Conservation (phyloP, 768 basidiomycete genomes). For the Xerocomellus chrysenteron region DNA sequence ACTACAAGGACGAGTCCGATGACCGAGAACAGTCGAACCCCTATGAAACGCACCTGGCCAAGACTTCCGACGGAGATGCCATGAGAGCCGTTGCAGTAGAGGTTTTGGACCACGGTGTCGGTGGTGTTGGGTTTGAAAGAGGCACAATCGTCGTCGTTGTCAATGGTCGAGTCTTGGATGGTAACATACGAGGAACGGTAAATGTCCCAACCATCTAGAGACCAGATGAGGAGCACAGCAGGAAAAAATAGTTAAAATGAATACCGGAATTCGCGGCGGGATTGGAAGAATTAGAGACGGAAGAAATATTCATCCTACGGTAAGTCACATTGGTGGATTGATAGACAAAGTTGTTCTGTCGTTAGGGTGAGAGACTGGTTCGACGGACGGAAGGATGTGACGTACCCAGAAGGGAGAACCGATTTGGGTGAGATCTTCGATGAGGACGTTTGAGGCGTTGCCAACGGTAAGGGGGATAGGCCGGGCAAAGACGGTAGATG, state of each 20-base stretch:
- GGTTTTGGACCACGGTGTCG: constrained; percentile 39
- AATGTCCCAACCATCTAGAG: constrained; percentile 48
- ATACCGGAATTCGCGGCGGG: constrained; percentile 37
- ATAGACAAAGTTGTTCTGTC: constrained; percentile 41
- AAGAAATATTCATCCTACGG: constrained; percentile 36
- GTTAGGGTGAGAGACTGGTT: not conserved
- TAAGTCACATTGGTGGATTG: constrained; percentile 43
- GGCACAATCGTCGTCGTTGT: constrained; percentile 44
- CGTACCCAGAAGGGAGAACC: constrained; percentile 44
- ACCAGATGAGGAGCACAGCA: not conserved
- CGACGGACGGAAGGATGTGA: not conserved
- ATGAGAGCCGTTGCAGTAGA: constrained; percentile 39
- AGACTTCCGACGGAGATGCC: constrained; percentile 52
- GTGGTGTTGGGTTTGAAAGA: constrained; percentile 35
- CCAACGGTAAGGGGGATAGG: constrained; percentile 46
- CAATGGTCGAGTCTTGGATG: constrained; percentile 38
- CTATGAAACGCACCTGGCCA: constrained; percentile 33
- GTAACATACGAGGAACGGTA: constrained; percentile 39
- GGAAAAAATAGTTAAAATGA: not conserved
- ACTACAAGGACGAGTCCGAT: constrained; percentile 21
- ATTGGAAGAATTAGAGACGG: constrained; percentile 35
- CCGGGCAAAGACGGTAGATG: constrained; percentile 42
- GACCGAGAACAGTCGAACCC: not conserved
- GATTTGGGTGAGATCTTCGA: constrained; percentile 39
- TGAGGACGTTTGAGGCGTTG: constrained; percentile 40